Percentiles rank a stretch among this genome's conserved stretches.
These are phyloP conservation scores for Lachancea meyersii DNA, from an alignment of 805 yeast genomes.

Conservation along the genomic window DNA sequence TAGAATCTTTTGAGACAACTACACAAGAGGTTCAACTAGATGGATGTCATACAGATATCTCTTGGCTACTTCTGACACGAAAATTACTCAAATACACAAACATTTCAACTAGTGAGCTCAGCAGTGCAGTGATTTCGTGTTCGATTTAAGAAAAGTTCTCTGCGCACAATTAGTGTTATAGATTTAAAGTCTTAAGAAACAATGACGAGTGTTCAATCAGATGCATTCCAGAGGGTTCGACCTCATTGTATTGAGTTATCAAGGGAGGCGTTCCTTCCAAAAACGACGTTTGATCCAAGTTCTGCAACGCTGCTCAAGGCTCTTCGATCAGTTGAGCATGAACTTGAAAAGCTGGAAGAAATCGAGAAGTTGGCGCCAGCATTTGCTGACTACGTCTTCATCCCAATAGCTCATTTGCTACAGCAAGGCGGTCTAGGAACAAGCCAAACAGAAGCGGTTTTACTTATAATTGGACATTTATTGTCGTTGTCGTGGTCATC, in stretches of 20 bases:
- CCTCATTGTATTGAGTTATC: constrained; percentile 43
- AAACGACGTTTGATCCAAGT: constrained; percentile 29
- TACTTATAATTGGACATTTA: constrained; percentile 42
- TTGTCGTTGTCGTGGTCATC: constrained; percentile 43
- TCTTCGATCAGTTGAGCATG: constrained; percentile 31
- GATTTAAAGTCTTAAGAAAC: neutral
- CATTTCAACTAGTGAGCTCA: no score
- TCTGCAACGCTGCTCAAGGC: constrained; percentile 31
- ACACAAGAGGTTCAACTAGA: no score
- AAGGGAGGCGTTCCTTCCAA: constrained; percentile 38
- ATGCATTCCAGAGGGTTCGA: constrained; percentile 31
- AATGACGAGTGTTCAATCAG: neutral
- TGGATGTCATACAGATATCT: no score
- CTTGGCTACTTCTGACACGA: no score
- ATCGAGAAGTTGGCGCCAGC: constrained; percentile 29
- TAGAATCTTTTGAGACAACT: no score
- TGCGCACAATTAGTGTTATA: neutral
- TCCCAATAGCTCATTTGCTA: constrained; percentile 51
- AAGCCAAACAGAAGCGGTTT: constrained; percentile 39
- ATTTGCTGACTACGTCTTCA: constrained; percentile 56
- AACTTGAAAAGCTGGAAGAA: constrained; percentile 15
- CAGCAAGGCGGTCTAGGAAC: constrained; percentile 44
- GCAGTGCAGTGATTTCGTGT: neutral
- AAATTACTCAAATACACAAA: no score
- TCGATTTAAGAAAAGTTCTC: neutral